Evolutionary conservation across 805 yeast genomes (phyloP).

Genomic region (Candida quercuum): DNA sequence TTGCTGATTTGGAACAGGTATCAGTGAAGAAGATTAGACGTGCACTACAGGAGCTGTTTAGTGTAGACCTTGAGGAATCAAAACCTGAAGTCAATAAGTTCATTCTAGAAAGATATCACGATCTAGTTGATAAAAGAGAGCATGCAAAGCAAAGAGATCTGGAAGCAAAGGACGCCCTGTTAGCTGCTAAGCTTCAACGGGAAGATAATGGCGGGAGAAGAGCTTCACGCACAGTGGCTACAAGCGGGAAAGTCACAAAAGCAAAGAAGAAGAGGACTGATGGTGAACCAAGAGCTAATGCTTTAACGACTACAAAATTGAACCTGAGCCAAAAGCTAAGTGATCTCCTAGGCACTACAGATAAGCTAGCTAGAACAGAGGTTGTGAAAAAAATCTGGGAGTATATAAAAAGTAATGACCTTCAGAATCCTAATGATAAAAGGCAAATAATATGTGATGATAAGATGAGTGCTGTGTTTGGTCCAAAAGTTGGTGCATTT

Average conservation of each 20-base stretch:
- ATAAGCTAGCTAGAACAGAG: slow-evolving; percentile 55
- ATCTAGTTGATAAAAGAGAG: slow-evolving; percentile 36
- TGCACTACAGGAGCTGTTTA: slow-evolving; percentile 68
- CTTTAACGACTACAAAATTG: slow-evolving; percentile 36
- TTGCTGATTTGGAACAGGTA: slow-evolving; percentile 61
- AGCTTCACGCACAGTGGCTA: slow-evolving; percentile 11
- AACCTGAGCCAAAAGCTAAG: slow-evolving; percentile 47
- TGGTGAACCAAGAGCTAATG: slow-evolving; percentile 14
- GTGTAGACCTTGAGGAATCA: slow-evolving; percentile 43
- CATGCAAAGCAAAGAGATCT: slow-evolving; percentile 32
- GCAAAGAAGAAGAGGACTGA: slow-evolving; percentile 14
- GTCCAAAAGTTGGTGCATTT: slow-evolving; percentile 53
- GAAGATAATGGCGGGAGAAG: slow-evolving; percentile 17
- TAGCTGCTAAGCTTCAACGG: slow-evolving; percentile 45
- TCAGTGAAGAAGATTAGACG: slow-evolving; percentile 67
- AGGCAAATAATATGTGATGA: slow-evolving; percentile 64
- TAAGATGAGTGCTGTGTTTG: slow-evolving; percentile 50
- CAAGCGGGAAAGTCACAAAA: slow-evolving; percentile 7
- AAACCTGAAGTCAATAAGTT: slow-evolving; percentile 55
- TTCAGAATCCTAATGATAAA: slow-evolving; percentile 65
- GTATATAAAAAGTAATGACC: slow-evolving; percentile 53
- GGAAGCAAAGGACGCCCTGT: slow-evolving; percentile 42
- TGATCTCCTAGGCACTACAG: slow-evolving; percentile 37
- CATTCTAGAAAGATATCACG: slow-evolving; percentile 53
- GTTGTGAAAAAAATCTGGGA: slow-evolving; percentile 68